Conservation (phyloP, 2,329 filamentous ascomycete species). For the Alternaria sp. region DNA sequence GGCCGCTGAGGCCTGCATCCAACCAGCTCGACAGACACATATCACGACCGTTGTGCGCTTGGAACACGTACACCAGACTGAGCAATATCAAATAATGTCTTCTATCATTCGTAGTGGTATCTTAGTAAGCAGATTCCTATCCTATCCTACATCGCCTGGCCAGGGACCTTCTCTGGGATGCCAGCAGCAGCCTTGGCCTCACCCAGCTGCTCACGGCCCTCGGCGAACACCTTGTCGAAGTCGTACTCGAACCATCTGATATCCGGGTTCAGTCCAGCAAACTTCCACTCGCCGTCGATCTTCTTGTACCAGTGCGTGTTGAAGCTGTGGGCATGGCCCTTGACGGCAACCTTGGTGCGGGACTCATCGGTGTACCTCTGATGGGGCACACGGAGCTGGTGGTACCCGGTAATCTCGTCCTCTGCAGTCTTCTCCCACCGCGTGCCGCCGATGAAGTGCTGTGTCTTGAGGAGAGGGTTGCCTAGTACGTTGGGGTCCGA, state of each 20-base stretch:
- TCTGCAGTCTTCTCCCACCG: conserved; percentile 59
- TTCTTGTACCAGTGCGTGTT: conserved; percentile 63
- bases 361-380: conserved; percentile 61
- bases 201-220: conserved; percentile 54
- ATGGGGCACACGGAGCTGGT: conserved; percentile 65
- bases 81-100: not conserved
- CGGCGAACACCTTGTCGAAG: conserved; percentile 62
- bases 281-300: conserved; percentile 65
- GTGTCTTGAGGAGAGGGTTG: conserved; percentile 61
- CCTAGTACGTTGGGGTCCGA: conserved; percentile 61
- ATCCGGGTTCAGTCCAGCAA: conserved; percentile 61
- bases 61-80: not conserved
- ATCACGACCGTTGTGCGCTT: not conserved
- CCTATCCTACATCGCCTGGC: not conserved
- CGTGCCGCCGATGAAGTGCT: conserved; percentile 63
- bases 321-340: conserved; percentile 63
- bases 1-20: not conserved
- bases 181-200: conserved; percentile 52
- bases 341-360: conserved; percentile 55
- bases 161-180: conserved; percentile 32
- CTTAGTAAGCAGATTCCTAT: not conserved
- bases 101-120: not conserved
- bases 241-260: conserved; percentile 64
- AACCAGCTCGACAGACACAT: not conserved
- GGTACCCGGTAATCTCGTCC: conserved; percentile 59